Evolutionary conservation across 345 rosid species (phyloP).

Genomic region (Gossypium raimondii): DNA sequence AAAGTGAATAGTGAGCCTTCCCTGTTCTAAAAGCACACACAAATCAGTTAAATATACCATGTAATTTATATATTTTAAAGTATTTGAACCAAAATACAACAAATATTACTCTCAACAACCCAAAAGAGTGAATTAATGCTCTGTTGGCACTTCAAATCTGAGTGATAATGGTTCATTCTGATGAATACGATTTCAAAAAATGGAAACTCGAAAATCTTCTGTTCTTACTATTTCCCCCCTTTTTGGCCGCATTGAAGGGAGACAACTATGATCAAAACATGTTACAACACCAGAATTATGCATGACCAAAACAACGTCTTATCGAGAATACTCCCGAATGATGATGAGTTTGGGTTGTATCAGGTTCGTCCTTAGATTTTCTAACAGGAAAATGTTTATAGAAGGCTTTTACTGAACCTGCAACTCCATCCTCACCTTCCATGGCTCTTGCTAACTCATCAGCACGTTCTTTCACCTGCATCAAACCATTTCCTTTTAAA

Average conservation of each 20-base stretch:
- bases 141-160: no score
- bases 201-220: neutral
- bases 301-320: constrained; percentile 31
- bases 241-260: neutral
- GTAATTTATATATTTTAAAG: no score
- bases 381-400: neutral
- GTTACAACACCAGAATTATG: neutral
- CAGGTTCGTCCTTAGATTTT: neutral
- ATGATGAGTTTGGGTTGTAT: neutral
- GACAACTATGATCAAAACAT: neutral
- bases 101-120: no score
- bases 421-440: constrained; percentile 25
- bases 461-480: constrained; percentile 7
- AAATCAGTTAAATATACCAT: no score
- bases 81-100: no score
- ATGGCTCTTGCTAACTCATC: neutral
- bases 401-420: constrained; percentile 48
- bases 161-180: no score
- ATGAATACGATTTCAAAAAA: no score
- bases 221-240: neutral
- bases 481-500: neutral
- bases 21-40: no score
- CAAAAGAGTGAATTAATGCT: no score
- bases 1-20: no score
- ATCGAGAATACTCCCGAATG: constrained; percentile 21